Evolutionary conservation across 441 rosid species (phyloP).

Genomic region (Aleurites moluccanus): DNA sequence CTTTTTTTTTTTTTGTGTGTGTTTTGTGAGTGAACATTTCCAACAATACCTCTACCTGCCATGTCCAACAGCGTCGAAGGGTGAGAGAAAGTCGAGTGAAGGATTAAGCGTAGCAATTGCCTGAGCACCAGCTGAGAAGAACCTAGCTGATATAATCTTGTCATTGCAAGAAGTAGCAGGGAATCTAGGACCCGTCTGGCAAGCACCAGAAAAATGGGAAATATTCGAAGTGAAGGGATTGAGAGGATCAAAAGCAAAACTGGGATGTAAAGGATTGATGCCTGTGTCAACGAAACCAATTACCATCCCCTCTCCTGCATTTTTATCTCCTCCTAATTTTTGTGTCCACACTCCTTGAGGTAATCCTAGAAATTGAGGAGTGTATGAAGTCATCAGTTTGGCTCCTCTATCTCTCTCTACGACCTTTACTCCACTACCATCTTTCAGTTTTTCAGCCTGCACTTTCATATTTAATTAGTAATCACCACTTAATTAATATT

Average conservation of each 20-base stretch:
- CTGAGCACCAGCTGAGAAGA: slow-evolving; percentile 81
- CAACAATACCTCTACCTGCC: slow-evolving; percentile 55
- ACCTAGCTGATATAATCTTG: slow-evolving; percentile 74
- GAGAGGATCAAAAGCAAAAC: slow-evolving; percentile 49
- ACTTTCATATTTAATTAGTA: slow-evolving; percentile 4
- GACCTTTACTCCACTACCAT: slow-evolving; percentile 50
- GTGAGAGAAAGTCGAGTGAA: slow-evolving; percentile 76
- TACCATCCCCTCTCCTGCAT: slow-evolving; percentile 73
- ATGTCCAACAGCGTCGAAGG: slow-evolving; percentile 78
- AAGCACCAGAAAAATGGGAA: slow-evolving; percentile 68
- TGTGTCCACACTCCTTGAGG: slow-evolving; percentile 57
- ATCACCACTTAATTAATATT: too few relatives aligned
- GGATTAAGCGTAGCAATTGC: slow-evolving; percentile 52
- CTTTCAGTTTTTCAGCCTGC: slow-evolving; percentile 66
- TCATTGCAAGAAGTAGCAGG: slow-evolving; percentile 67
- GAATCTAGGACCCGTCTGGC: slow-evolving; percentile 71
- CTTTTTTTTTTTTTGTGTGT: too few relatives aligned
- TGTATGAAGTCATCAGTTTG: slow-evolving; percentile 82
- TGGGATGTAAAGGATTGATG: slow-evolving; percentile 74
- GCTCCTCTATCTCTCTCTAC: slow-evolving; percentile 90
- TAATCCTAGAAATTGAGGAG: slow-evolving; percentile 68
- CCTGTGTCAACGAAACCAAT: slow-evolving; percentile 88
- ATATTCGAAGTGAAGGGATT: slow-evolving; percentile 40
- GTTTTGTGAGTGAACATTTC: too few relatives aligned
- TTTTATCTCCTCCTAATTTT: slow-evolving; percentile 38